phyloP scores from a whole-genome alignment of 805 yeast species.

The Peterozyma xylosa region DNA sequence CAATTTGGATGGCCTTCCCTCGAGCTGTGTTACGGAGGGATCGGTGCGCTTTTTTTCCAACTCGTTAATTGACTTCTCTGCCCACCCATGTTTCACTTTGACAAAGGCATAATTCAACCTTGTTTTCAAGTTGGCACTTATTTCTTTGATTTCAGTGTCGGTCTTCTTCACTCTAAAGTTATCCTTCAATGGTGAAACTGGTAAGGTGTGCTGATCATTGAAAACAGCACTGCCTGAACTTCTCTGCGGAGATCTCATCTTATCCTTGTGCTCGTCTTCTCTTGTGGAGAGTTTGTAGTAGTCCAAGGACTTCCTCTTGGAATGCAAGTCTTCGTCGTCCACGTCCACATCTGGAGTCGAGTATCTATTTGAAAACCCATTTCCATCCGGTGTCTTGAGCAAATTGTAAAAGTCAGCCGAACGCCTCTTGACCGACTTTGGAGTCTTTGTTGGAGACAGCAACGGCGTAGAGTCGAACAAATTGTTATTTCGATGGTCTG shows the following conservation, averaged over 20 bases:
- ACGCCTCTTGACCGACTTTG: constrained; percentile 22
- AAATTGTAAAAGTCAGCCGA: constrained; percentile 26
- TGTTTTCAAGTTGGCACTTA: constrained; percentile 26
- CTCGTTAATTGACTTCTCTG: constrained; percentile 4
- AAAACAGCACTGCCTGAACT: constrained; percentile 19
- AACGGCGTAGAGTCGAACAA: constrained; percentile 24
- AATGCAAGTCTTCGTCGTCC: constrained; percentile 8
- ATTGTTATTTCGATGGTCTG: constrained; percentile 18
- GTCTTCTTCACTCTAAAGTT: constrained; percentile 22
- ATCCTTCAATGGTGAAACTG: constrained; percentile 17
- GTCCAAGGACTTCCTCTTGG: constrained; percentile 25
- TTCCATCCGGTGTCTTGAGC: constrained; percentile 25
- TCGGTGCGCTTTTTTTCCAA: constrained; percentile 4
- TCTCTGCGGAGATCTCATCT: constrained; percentile 3
- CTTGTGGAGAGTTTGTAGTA: constrained; percentile 19
- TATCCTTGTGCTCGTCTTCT: constrained; percentile 4
- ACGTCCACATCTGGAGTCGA: neutral
- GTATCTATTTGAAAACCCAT: neutral
- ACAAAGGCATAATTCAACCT: constrained; percentile 27
- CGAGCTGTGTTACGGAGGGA: neutral
- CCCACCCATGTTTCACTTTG: constrained; percentile 25
- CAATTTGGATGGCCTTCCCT: too few species aligned
- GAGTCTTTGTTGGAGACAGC: constrained; percentile 21
- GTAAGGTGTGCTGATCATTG: constrained; percentile 14
- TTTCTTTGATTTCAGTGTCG: constrained; percentile 24